Percentiles rank a stretch among this genome's conserved stretches.
Evolutionary conservation across 371 early-diverging fungal genomes (phyloP).

Genomic region (Lichtheimia ramosa): DNA sequence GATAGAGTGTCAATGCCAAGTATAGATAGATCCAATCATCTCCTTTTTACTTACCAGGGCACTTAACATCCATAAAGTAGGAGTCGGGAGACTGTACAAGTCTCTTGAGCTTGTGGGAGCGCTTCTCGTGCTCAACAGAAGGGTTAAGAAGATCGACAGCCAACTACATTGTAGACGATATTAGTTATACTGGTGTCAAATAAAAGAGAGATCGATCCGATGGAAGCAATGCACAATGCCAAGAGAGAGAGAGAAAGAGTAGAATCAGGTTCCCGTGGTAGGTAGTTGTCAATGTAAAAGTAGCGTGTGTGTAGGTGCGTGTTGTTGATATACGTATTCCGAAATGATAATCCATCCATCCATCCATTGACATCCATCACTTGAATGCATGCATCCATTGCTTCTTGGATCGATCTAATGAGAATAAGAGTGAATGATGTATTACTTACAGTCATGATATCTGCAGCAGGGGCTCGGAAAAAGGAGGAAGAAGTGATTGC

Average conservation of each 20-base stretch:
- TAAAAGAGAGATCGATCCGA: not conserved
- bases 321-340: conserved; percentile 5
- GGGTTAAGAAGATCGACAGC: conserved; percentile 99
- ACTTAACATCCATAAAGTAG: conserved; percentile 99
- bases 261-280: not conserved
- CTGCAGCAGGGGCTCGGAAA: conserved; percentile 11
- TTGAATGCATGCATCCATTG: conserved; percentile 2
- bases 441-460: conserved; percentile 16
- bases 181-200: not conserved
- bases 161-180: conserved; percentile 64
- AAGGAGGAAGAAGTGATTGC: conserved; percentile 2
- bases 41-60: conserved; percentile 64
- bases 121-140: conserved; percentile 88
- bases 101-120: conserved; percentile 98
- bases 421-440: not conserved
- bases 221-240: conserved; percentile 1
- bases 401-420: conserved; percentile 7
- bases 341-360: conserved; percentile 9
- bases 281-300: not conserved
- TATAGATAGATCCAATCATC: not conserved
- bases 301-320: not conserved
- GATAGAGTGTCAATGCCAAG: conserved; percentile 1
- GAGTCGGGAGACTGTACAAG: conserved; percentile 98
- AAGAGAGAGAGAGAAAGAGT: not conserved
- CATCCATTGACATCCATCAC: conserved; percentile 8